These are phyloP conservation scores for Globisporangium uncinulatum DNA, from an alignment of 352 stramenopile species.

Conservation along the genomic window DNA sequence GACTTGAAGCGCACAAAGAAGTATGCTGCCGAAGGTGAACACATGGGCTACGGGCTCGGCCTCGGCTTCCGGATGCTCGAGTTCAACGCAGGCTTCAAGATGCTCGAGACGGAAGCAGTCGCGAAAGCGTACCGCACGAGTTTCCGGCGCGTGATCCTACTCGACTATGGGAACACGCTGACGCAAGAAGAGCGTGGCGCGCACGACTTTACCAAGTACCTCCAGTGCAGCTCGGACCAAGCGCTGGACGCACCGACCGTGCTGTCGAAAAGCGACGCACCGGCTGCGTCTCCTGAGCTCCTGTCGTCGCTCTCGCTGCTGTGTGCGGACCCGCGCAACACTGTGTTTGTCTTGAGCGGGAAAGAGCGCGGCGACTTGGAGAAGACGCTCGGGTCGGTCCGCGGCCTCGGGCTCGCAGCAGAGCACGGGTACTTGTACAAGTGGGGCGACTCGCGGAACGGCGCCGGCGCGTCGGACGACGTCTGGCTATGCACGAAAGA, in stretches of 20 bases:
- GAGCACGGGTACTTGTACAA: slow-evolving; percentile 99
- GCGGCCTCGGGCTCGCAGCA: slow-evolving; percentile 93
- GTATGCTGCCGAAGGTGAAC: slow-evolving; percentile 83
- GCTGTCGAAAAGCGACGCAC: slow-evolving; percentile 29
- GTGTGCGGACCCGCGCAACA: slow-evolving; percentile 94
- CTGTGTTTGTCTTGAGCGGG: slow-evolving; percentile 98
- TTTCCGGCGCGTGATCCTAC: slow-evolving; percentile 91
- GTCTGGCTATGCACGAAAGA: slow-evolving; percentile 84
- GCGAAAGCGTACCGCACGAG: slow-evolving; percentile 85
- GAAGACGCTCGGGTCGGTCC: slow-evolving; percentile 91
- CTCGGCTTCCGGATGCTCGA: slow-evolving; percentile 95
- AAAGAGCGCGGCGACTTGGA: slow-evolving; percentile 94
- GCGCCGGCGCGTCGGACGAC: slow-evolving; percentile 29
- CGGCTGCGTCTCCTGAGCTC: slow-evolving; percentile 63
- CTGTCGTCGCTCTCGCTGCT: slow-evolving; percentile 88
- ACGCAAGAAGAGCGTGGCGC: slow-evolving; percentile 80
- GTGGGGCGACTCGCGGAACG: slow-evolving; percentile 63
- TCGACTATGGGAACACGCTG: slow-evolving; percentile 99
- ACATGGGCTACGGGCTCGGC: slow-evolving; percentile 93
- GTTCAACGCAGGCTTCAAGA: slow-evolving; percentile 95
- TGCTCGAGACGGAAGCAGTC: slow-evolving; percentile 90
- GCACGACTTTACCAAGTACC: slow-evolving; percentile 83
- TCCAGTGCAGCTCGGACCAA: slow-evolving; percentile 35
- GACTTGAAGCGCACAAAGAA: slow-evolving; percentile 96
- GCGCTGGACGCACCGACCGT: slow-evolving; percentile 24